Evolutionary conservation across 2,329 filamentous ascomycete genomes (phyloP), one percentile per base, ranked within the genome.

Genomic region (Arthroderma sp.): DNA sequence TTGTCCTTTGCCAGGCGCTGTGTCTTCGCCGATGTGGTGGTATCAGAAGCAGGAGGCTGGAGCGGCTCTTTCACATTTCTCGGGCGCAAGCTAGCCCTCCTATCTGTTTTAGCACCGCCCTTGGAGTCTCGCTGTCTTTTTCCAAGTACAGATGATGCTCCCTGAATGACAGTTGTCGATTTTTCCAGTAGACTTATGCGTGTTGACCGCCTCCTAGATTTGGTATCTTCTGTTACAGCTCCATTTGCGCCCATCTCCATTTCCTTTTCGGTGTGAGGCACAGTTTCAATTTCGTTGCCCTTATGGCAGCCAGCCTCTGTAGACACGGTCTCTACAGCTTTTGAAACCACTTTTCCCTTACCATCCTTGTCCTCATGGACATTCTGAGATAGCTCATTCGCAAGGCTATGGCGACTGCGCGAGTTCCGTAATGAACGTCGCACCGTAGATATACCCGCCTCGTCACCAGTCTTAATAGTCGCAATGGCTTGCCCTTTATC

Each of bases 101-200:
- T 62, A 39, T 57, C 55, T 54, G 83, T 80, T 48, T 79, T 74
- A 32, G 76, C 60, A 45, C 68, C 69, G 28, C 63, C 54, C 27
- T 70, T 54, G 10, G 66, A 65, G 54, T 77, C 75, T 52, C 74
- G 70, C 44, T 73, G 68, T 41, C 78, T 73, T 62, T 84, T 86
- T 47, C 76, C 71, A 28, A 82, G 59, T 27, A 71, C 68, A 41
- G 72, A 73, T 39, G 53, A 51, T 69, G 62, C 56, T 69, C 77
- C 56, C 57, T 63, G 48, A 62, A 69, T 38, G 68, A 64, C 8
- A 59, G 68, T 55, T 65, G 72, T 54, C 56, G 64, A 53, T 64
- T 65, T 51, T 56, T 62, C 54, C 60, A 72, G 10, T 43, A 67
- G 33, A 46, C 61, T 64, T 44, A 69, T 56, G 38, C 70, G 66